A percentile compares a stretch with the other conserved stretches of the same genome.
These are phyloP conservation scores for Tieghemiomyces parasiticus DNA, from an alignment of 192 early-diverging fungal species.

Conservation along the genomic window DNA sequence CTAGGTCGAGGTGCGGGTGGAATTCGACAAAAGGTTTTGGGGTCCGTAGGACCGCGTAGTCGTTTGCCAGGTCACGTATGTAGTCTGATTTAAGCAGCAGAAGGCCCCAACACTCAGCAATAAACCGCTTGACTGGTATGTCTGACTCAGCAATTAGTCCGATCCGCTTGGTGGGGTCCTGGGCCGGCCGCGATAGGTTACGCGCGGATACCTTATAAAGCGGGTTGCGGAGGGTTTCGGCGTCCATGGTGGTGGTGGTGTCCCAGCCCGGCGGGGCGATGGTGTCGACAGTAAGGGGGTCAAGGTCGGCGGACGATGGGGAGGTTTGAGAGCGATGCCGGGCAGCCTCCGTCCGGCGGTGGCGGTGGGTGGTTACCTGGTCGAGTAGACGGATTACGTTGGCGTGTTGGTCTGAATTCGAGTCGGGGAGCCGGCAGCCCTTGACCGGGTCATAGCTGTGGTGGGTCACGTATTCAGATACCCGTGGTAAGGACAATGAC, in stretches of 20 bases:
- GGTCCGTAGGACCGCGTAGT: constrained; percentile 47
- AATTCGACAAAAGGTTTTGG: constrained; percentile 47
- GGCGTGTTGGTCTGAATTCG: no score
- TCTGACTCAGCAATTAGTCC: constrained; percentile 46
- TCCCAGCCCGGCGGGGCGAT: no score
- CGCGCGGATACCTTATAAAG: constrained; percentile 5
- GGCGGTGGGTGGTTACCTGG: no score
- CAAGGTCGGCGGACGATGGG: no score
- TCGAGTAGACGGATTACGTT: no score
- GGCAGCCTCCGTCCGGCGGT: no score
- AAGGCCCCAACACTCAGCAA: constrained; percentile 69
- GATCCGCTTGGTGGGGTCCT: neutral
- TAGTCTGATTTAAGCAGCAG: constrained; percentile 46
- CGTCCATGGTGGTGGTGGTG: constrained; percentile 10
- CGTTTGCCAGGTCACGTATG: constrained; percentile 45
- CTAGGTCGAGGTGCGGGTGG: constrained; percentile 44
- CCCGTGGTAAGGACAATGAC: no score
- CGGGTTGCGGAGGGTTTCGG: constrained; percentile 4
- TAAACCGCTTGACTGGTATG: constrained; percentile 35
- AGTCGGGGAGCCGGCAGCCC: no score
- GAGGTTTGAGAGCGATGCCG: no score
- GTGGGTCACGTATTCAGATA: no score
- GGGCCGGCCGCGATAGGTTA: neutral
- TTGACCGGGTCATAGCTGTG: no score
- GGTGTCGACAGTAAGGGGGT: no score